phyloP scores from a whole-genome alignment of 768 basidiomycete genomes.

The Amanita thiersii region DNA sequence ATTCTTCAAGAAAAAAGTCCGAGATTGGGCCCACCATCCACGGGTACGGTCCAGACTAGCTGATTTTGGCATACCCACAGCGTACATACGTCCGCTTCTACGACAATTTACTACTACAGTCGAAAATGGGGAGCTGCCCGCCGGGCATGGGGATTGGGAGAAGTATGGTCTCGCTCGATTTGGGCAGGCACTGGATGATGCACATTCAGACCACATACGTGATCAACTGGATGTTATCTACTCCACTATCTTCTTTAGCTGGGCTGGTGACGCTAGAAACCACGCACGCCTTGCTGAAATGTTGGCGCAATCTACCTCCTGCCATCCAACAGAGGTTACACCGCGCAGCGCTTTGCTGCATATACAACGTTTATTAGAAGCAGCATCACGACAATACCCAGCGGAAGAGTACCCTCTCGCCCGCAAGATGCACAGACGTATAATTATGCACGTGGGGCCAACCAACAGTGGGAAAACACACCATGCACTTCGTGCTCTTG shows the following conservation, averaged over 20 bases:
- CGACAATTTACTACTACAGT: constrained; percentile 31
- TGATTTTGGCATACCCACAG: constrained; percentile 38
- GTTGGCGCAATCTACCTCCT: constrained; percentile 6
- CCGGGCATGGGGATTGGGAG: constrained; percentile 17
- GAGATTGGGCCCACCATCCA: constrained; percentile 27
- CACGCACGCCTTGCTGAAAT: constrained; percentile 15
- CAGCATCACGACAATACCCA: constrained; percentile 32
- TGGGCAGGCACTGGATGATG: constrained; percentile 19
- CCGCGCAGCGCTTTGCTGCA: constrained; percentile 14
- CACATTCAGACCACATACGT: background rate
- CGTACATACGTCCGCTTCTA: constrained; percentile 33
- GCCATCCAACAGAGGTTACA: constrained; percentile 27
- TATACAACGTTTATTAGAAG: constrained; percentile 15
- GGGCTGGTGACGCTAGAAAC: constrained; percentile 34
- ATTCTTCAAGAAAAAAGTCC: constrained; percentile 29
- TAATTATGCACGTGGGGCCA: constrained; percentile 95
- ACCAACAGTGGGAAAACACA: constrained; percentile 98
- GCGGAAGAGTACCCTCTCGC: constrained; percentile 43
- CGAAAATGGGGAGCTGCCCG: constrained; percentile 21
- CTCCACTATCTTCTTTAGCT: constrained; percentile 46
- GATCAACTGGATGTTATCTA: constrained; percentile 36
- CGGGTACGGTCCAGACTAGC: constrained; percentile 30
- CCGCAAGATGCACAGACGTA: constrained; percentile 56
- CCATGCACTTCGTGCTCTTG: constrained; percentile 82
- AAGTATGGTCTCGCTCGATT: constrained; percentile 39